phyloP scores from a whole-genome alignment of 2,329 filamentous ascomycete genomes.

The Ophiobolus disseminans region DNA sequence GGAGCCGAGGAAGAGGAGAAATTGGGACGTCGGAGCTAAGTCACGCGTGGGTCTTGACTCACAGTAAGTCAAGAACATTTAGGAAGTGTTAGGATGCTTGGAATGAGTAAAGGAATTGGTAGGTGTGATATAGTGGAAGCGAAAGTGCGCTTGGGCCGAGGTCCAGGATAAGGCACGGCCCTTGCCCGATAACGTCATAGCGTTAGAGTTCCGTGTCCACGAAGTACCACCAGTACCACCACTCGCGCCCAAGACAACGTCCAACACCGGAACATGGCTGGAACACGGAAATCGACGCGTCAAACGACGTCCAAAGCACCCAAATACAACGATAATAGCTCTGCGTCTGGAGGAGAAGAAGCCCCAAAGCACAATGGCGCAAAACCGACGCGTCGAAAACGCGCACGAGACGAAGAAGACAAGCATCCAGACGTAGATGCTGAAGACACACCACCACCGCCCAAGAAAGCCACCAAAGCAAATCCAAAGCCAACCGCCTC shows the following conservation, averaged over 20 bases:
- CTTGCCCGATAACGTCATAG: too few relatives aligned
- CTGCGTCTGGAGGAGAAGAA: conserved; percentile 21
- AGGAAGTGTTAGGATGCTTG: too few relatives aligned
- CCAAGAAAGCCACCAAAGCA: conserved; percentile 27
- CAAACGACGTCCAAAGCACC: conserved; percentile 21
- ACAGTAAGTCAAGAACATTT: too few relatives aligned
- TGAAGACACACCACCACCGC: conserved; percentile 20
- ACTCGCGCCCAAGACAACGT: not conserved
- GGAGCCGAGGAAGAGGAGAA: too few relatives aligned
- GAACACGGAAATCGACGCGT: conserved; percentile 40
- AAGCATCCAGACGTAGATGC: conserved; percentile 15
- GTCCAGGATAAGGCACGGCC: too few relatives aligned
- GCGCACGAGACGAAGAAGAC: conserved; percentile 27
- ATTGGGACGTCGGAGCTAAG: too few relatives aligned
- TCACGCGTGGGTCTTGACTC: too few relatives aligned
- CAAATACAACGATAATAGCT: conserved; percentile 30
- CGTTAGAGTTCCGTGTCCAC: not conserved
- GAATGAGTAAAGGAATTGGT: too few relatives aligned
- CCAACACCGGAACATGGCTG: conserved; percentile 30
- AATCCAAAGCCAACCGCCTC: not conserved
- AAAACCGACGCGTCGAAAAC: conserved; percentile 39
- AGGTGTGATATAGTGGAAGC: too few relatives aligned
- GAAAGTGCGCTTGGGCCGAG: too few relatives aligned
- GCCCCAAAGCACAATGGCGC: conserved; percentile 27
- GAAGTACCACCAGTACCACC: not conserved